A percentile compares a stretch with the other conserved stretches of the same genome.
Conservation (phyloP, 768 basidiomycete species). For the Amanita rubescens region DNA sequence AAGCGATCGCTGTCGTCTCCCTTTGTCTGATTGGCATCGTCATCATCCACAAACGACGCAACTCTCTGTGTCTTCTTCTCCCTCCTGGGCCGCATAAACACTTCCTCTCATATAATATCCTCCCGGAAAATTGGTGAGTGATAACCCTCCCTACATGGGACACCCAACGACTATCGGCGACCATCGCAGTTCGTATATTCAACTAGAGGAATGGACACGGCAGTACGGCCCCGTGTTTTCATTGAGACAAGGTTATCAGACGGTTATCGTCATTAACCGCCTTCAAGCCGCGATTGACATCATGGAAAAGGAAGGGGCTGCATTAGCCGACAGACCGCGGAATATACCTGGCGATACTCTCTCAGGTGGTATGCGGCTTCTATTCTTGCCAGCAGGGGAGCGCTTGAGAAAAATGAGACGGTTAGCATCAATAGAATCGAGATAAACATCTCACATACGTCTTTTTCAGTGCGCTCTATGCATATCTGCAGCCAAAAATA, state of each 20-base stretch:
- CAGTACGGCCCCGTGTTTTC: conserved; percentile 57
- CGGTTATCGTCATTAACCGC: conserved; percentile 40
- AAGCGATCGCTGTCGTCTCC: neutral
- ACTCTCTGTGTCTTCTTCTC: neutral
- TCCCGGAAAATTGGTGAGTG: neutral
- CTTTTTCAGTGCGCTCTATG: conserved; percentile 41
- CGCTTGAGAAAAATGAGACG: conserved; percentile 54
- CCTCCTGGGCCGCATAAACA: neutral
- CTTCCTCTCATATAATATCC: neutral
- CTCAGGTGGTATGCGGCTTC: conserved; percentile 49
- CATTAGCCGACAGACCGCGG: conserved; percentile 45
- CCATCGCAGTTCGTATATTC: conserved; percentile 32
- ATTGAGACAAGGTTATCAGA: conserved; percentile 39
- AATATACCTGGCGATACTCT: conserved; percentile 52
- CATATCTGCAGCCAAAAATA: conserved; percentile 48
- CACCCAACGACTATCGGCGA: neutral
- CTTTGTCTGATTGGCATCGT: neutral
- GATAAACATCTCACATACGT: neutral
- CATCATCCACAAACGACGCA: neutral
- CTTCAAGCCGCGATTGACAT: conserved; percentile 56
- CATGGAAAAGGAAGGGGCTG: conserved; percentile 59
- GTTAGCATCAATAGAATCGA: conserved; percentile 21
- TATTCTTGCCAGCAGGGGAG: conserved; percentile 50
- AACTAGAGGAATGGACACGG: conserved; percentile 53
- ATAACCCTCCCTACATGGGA: neutral